Conservation (phyloP, 257 asterid species). For the Solanum tarapatanum region DNA sequence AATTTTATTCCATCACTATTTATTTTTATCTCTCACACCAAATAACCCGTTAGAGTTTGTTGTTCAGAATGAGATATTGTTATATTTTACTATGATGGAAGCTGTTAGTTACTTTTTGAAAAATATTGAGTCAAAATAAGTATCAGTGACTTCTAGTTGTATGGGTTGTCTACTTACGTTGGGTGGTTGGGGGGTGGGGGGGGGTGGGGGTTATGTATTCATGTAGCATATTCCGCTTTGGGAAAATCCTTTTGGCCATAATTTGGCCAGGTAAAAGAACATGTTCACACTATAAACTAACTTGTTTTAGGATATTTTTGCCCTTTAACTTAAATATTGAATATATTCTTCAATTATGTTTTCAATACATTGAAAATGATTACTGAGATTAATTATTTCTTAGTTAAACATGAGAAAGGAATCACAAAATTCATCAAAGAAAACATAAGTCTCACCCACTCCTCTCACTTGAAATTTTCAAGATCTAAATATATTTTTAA, state of each 20-base stretch:
- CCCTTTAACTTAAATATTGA: neutral
- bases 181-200: neutral
- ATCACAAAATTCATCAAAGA: neutral
- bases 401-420: neutral
- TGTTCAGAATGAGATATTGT: neutral
- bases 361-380: accelerated
- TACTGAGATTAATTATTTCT: neutral
- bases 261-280: neutral
- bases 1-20: too few relatives aligned
- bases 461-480: neutral
- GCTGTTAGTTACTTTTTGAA: neutral
- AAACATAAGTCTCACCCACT: neutral
- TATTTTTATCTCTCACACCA: too few relatives aligned
- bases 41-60: neutral
- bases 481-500: too few relatives aligned
- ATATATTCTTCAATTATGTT: too few relatives aligned
- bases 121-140: neutral
- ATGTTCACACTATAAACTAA: too few relatives aligned
- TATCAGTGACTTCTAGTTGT: neutral
- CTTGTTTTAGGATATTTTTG: neutral
- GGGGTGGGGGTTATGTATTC: neutral
- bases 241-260: neutral
- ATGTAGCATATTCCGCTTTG: neutral
- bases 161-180: neutral
- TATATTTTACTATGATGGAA: neutral